Base-by-base conservation (phyloP, 805 yeast genomes). In the Suhomyces sp. region DNA sequence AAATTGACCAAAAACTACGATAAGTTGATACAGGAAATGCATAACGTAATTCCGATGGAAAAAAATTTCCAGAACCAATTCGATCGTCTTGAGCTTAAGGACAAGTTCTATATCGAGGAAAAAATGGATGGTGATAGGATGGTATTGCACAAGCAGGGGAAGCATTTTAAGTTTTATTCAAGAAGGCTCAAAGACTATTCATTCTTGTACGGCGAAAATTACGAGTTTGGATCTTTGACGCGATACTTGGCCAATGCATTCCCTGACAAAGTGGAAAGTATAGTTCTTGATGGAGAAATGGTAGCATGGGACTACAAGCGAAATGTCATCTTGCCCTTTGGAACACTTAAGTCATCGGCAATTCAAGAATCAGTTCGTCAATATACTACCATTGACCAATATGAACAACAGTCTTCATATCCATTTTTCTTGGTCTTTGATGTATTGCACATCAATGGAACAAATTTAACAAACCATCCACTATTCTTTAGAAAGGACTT, bases 91-190 rank as follows among this genome's bases (percentile, higher is more conserved):
- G 36, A 37, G 2, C 30, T 54, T 5, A 49, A 45, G 13, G 50
- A 48, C 22, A 48, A 55, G 28, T 87, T 88, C 49, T 72, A 70
- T 34, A 77, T 91, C 7, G 98, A 91, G 51, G 97, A 91, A 54
- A 91, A 91, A 54, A 73, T 88, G 63, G 97, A 91, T 58, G 98
- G 98, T 3, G 97, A 91, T 56, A 63, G 98, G 46, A 78, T 87
- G 48, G 81, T 86, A 35, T 46, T 88, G 29, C 98, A 91, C 54
- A 76, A 79, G 63, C 56, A 65, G 27, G 60, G 76, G 6, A 53
- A 53, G 39, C 81, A 74, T 8, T 74, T 74, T 52, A 66, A 65
- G 41, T 81, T 70, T 51, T 81, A 58, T 51, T 79, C 86, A 33
- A 69, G 95, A 46, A 72, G 79, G 30, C 83, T 84, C 6, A 77